Evolutionary conservation across 495 filamentous ascomycete genomes (phyloP).

Genomic region (Sporormia fimetaria): DNA sequence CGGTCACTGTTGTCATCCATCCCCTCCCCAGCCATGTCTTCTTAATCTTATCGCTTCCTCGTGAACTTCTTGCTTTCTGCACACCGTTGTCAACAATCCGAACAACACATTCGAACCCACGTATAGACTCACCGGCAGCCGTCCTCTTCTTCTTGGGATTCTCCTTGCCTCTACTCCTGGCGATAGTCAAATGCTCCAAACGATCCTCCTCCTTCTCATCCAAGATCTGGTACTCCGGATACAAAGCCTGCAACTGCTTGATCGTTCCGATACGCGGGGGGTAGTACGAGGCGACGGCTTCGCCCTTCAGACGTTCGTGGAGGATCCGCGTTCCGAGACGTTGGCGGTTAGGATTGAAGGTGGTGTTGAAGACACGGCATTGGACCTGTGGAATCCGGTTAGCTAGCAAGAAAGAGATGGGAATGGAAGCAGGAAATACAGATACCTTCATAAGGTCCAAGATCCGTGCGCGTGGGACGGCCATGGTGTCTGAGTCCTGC

Average conservation of each 20-base stretch:
- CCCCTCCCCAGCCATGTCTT: too few relatives aligned
- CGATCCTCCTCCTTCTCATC: slow-evolving; percentile 70
- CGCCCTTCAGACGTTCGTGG: slow-evolving; percentile 70
- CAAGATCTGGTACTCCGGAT: slow-evolving; percentile 51
- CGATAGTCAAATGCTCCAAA: slow-evolving; percentile 53
- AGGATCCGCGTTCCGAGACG: slow-evolving; percentile 82
- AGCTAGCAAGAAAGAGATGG: background rate
- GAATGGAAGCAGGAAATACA: background rate
- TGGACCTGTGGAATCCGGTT: slow-evolving; percentile 49
- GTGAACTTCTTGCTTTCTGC: slow-evolving; percentile 26
- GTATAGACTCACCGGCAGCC: slow-evolving; percentile 44
- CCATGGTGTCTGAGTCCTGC: too few relatives aligned
- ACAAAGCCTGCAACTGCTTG: slow-evolving; percentile 52
- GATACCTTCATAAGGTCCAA: slow-evolving; percentile 68
- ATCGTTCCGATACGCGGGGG: slow-evolving; percentile 60
- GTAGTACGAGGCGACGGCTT: slow-evolving; percentile 72
- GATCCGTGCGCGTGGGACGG: slow-evolving; percentile 58
- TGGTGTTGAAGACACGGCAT: slow-evolving; percentile 82
- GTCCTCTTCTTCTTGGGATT: slow-evolving; percentile 82
- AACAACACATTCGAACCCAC: background rate
- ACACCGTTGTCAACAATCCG: background rate
- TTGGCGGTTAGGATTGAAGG: slow-evolving; percentile 71
- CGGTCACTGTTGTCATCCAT: too few relatives aligned
- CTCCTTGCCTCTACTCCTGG: slow-evolving; percentile 61
- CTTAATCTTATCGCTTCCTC: slow-evolving; percentile 10